A percentile compares a stretch with the other conserved stretches of the same genome.
Conservation (phyloP, 2,329 filamentous ascomycete genomes). For the Pyrenophora tritici-repentis region DNA sequence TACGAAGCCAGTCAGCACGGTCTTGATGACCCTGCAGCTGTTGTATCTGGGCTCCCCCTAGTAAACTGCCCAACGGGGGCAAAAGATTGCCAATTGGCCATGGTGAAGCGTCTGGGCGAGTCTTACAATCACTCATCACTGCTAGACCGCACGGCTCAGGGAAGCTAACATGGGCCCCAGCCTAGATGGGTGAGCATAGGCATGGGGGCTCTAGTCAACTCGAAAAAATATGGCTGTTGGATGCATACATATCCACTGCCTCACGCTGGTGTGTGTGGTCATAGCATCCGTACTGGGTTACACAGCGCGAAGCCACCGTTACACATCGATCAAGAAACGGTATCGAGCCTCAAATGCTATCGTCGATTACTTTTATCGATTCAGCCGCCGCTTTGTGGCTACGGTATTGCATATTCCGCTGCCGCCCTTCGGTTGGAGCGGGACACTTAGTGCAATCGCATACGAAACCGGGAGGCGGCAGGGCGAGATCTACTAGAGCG, state of each 20-base stretch:
- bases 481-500: conserved; percentile 18
- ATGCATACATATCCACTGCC: conserved; percentile 11
- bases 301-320: background rate
- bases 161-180: background rate
- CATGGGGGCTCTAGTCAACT: conserved; percentile 5
- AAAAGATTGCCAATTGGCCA: background rate
- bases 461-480: conserved; percentile 15
- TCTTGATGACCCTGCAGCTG: conserved; percentile 13
- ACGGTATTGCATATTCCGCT: background rate
- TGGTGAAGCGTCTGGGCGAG: conserved; percentile 4
- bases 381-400: background rate
- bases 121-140: background rate
- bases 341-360: background rate
- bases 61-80: conserved; percentile 1
- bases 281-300: background rate
- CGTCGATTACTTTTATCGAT: background rate
- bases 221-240: conserved; percentile 9
- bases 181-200: conserved; percentile 1
- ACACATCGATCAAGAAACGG: background rate
- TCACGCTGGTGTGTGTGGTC: background rate
- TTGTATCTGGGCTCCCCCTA: conserved; percentile 10
- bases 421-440: conserved; percentile 5
- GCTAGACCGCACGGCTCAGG: conserved; percentile 2
- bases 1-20: conserved; percentile 5
- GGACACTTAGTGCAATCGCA: conserved; percentile 7